Conservation (phyloP, 495 filamentous ascomycete genomes). For the Lasiosphaeris hirsuta region DNA sequence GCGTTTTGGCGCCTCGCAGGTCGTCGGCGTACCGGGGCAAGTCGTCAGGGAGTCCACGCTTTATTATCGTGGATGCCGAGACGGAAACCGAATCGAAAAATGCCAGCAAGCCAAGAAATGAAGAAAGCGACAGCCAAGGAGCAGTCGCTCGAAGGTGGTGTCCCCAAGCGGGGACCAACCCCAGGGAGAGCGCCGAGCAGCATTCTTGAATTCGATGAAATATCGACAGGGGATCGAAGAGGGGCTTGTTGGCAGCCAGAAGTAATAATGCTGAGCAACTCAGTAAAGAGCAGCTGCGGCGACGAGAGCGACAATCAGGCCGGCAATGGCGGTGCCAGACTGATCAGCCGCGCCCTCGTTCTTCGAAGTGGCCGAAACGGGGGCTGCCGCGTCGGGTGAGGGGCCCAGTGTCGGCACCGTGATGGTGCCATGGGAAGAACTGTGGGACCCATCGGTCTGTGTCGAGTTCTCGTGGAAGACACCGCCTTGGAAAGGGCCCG, state of each 20-base stretch:
- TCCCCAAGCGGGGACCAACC: background rate
- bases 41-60: no score
- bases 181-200: background rate
- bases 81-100: constrained; percentile 1
- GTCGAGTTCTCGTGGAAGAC: constrained; percentile 37
- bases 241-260: background rate
- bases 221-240: constrained; percentile 5
- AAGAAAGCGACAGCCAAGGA: background rate
- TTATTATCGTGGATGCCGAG: no score
- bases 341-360: constrained; percentile 40
- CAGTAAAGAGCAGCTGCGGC: constrained; percentile 44
- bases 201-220: background rate
- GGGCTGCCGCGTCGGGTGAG: constrained; percentile 2
- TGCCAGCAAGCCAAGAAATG: background rate
- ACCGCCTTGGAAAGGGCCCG: constrained; percentile 15
- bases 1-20: background rate
- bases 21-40: background rate
- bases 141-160: no score
- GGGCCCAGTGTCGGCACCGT: constrained; percentile 4
- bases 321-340: constrained; percentile 42
- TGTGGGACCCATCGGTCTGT: background rate
- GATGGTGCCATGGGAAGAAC: constrained; percentile 9
- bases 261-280: constrained; percentile 4
- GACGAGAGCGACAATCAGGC: constrained; percentile 46
- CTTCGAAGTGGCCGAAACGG: constrained; percentile 24